phyloP scores from a whole-genome alignment of 83 land plant species.

The Thuja plicata region DNA sequence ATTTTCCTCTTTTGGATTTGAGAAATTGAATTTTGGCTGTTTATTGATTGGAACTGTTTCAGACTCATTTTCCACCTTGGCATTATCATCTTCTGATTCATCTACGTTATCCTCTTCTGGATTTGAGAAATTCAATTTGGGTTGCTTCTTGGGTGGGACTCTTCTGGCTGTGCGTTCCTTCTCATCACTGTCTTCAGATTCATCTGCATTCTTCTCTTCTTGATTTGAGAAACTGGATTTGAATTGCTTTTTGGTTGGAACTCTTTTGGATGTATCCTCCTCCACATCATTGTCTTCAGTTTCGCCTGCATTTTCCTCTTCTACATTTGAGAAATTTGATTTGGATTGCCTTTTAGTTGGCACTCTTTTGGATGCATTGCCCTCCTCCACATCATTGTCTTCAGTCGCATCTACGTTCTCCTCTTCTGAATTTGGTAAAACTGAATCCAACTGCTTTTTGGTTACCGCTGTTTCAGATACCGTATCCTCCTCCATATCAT shows the following conservation, averaged over 20 bases:
- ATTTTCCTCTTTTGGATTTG: constrained; percentile 2
- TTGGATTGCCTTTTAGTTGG: constrained; percentile 1
- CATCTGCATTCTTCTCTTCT: constrained; percentile 1
- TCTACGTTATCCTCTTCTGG: not conserved
- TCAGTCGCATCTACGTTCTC: constrained; percentile 8
- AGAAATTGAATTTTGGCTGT: not conserved
- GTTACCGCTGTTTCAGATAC: not conserved
- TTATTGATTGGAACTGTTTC: not conserved
- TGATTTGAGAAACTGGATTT: not conserved
- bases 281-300: not conserved
- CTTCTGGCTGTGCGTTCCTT: not conserved
- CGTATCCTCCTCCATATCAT: constrained; percentile 3
- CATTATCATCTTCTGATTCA: constrained; percentile 9
- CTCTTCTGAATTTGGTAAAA: not conserved
- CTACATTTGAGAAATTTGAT: not conserved
- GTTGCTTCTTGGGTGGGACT: not conserved
- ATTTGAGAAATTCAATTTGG: constrained; percentile 1
- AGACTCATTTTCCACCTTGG: not conserved
- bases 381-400: constrained; percentile 6
- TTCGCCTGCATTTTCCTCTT: not conserved
- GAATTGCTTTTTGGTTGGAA: not conserved
- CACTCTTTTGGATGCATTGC: not conserved
- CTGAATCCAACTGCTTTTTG: not conserved
- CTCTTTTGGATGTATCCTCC: not conserved
- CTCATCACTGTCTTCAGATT: constrained; percentile 6